Percentiles rank a stretch among this genome's conserved stretches.
These are phyloP conservation scores for Phtheirospermum japonicum DNA, from an alignment of 257 asterid genomes.

Conservation along the genomic window DNA sequence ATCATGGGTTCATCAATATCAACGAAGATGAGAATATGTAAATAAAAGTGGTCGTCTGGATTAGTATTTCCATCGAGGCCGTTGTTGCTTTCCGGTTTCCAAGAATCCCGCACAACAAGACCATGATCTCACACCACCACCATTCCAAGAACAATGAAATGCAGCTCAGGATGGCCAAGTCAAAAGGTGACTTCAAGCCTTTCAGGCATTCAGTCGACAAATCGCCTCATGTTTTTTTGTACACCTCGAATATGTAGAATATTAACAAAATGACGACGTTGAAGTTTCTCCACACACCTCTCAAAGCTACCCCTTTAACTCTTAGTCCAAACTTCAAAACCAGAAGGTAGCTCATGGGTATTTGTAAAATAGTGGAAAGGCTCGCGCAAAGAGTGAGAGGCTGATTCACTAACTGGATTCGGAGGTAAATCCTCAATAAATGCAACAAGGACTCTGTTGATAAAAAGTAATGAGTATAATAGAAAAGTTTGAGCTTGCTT, in stretches of 20 bases:
- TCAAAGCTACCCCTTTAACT: conserved; percentile 54
- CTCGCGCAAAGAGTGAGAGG: conserved; percentile 71
- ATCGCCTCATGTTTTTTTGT: conserved; percentile 56
- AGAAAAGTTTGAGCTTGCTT: conserved; percentile 53
- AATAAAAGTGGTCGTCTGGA: conserved; percentile 69
- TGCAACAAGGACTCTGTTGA: conserved; percentile 58
- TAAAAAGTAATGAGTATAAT: conserved; percentile 49
- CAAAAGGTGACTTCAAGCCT: conserved; percentile 55
- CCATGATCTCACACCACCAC: conserved; percentile 98
- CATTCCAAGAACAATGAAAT: conserved; percentile 76
- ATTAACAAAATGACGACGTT: conserved; percentile 50
- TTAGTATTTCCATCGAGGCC: conserved; percentile 79
- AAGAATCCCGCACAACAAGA: conserved; percentile 59
- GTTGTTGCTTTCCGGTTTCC: conserved; percentile 61
- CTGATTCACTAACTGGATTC: conserved; percentile 69
- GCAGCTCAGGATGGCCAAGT: conserved; percentile 76
- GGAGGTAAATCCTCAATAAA: conserved; percentile 60
- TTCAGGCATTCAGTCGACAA: conserved; percentile 47
- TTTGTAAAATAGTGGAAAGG: conserved; percentile 49
- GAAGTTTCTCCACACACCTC: conserved; percentile 63
- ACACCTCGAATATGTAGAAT: conserved; percentile 43
- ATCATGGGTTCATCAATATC: no score
- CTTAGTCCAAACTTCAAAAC: conserved; percentile 53
- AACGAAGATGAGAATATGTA: conserved; percentile 81
- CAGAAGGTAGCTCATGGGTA: no score